phyloP scores from a whole-genome alignment of 768 basidiomycete genomes.

The Podaxis carcinomalis region DNA sequence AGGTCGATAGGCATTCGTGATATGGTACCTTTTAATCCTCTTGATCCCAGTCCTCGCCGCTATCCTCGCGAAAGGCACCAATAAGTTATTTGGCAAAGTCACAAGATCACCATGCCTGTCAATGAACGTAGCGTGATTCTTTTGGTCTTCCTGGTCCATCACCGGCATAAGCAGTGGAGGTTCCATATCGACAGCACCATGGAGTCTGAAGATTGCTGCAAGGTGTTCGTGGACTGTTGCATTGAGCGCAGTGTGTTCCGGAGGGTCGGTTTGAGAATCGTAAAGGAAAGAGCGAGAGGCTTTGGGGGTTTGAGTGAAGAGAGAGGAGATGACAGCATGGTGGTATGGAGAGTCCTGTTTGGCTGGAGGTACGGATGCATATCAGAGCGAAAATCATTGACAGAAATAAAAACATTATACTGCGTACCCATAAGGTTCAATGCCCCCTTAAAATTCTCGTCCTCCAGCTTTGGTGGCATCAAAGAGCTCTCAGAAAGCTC shows the following conservation, averaged over 20 bases:
- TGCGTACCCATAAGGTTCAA: constrained; percentile 67
- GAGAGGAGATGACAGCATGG: constrained; percentile 68
- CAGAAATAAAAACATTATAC: not conserved
- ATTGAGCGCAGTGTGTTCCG: constrained; percentile 68
- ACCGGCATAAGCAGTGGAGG: constrained; percentile 81
- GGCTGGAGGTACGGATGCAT: constrained; percentile 32
- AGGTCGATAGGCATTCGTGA: constrained; percentile 67
- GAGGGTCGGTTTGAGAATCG: constrained; percentile 62
- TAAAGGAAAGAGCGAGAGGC: constrained; percentile 68
- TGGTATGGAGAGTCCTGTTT: constrained; percentile 81
- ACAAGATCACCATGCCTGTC: constrained; percentile 80
- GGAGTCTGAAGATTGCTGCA: constrained; percentile 74
- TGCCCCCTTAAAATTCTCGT: constrained; percentile 83
- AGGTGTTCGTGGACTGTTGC: constrained; percentile 76
- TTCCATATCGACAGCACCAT: constrained; percentile 87
- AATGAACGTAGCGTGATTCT: constrained; percentile 66
- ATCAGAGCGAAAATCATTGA: not conserved
- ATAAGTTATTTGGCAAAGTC: constrained; percentile 63
- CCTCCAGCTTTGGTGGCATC: constrained; percentile 73
- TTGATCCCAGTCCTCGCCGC: constrained; percentile 64
- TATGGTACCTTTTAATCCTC: constrained; percentile 81
- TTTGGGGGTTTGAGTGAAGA: constrained; percentile 72
- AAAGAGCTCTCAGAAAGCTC: constrained; percentile 78
- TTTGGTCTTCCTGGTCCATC: constrained; percentile 57
- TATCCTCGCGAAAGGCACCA: constrained; percentile 76